Base-by-base conservation (phyloP, 1,284 basidiomycete genomes). In the Cryptococcus sp. region DNA sequence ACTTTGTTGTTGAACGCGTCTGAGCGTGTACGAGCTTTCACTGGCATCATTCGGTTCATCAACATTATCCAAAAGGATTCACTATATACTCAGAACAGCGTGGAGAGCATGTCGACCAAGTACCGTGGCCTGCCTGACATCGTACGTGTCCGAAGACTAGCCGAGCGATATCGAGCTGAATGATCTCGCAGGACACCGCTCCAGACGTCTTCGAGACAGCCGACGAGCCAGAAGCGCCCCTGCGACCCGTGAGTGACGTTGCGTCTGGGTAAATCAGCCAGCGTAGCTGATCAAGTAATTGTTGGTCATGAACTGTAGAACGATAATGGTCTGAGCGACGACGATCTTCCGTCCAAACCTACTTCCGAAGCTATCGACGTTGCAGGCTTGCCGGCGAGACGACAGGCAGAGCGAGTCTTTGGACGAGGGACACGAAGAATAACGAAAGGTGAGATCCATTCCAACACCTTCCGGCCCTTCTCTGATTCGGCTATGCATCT, bases 201-300 rank as follows among this genome's bases (percentile, higher is more conserved):
- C 90, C 86, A 45, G 93, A 96, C 74, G 85, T 95, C 41, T 96
- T 95, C 73, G 93, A 96, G 77, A 95, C 93, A 0, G 87, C 90
- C 50, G 92, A 95, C 52, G 73, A 75, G 50, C 72, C 72, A n/a
- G 71, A 71, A 20, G 25, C 54, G 1, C 47, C 66, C 2, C 57
- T 71, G 3, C 58, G 59, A 47, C 72, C 67, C 4, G 74, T 75
- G 39, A 59, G 72, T 42, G 56, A 15, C 35, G 40, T 38, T 20
- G 25, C 16, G 13, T 35, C 8, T 35, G 31, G 31, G 8, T 35
- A 35, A 13, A 10, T 5, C 31, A 35, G 31, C 5, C 31, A 8
- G 31, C 13, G 31, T 35, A 35, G 31, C 31, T 35, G 31, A 35
- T 35, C 10, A 2, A 35, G n/a, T 35, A 8, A 35, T 35, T 2